phyloP scores from a whole-genome alignment of 2,329 filamentous ascomycete genomes.

The Cordyceps fumosorosea region DNA sequence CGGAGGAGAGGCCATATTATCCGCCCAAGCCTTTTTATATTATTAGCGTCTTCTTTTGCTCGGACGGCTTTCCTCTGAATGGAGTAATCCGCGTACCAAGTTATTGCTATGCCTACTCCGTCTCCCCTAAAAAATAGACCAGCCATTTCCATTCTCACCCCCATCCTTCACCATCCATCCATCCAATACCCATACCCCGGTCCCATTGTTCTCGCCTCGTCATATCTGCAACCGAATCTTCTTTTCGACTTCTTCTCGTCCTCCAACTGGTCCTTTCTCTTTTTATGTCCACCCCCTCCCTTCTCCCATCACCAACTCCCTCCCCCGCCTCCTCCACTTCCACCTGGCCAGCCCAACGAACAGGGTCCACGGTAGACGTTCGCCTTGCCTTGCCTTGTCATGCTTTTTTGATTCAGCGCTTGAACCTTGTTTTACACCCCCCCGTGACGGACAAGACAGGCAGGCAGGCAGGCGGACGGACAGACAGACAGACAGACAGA shows the following conservation, averaged over 20 bases:
- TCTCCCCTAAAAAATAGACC: neutral
- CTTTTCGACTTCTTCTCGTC: neutral
- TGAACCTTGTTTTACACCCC: slow-evolving; percentile 11
- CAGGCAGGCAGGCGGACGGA: too few species aligned
- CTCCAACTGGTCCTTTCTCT: neutral
- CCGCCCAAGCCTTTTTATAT: too few species aligned
- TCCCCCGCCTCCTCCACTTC: neutral
- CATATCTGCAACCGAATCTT: slow-evolving; percentile 1
- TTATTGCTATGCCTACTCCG: too few species aligned
- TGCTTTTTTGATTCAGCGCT: slow-evolving; percentile 10
- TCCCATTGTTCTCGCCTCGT: slow-evolving; percentile 1
- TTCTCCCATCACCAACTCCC: neutral
- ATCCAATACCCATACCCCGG: neutral
- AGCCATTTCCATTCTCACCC: neutral
- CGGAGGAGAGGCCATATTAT: too few species aligned
- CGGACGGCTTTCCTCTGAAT: too few species aligned
- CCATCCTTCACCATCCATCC: neutral
- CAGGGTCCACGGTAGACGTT: slow-evolving; percentile 11
- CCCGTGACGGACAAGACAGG: neutral
- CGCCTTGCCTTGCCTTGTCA: neutral
- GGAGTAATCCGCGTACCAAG: too few species aligned
- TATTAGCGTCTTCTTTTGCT: too few species aligned
- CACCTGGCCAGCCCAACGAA: neutral
- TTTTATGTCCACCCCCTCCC: neutral
- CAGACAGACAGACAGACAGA: too few species aligned